Evolutionary conservation across 768 basidiomycete species (phyloP), one percentile per base, ranked within the genome.

Genomic region (Naematelia aurantialba): DNA sequence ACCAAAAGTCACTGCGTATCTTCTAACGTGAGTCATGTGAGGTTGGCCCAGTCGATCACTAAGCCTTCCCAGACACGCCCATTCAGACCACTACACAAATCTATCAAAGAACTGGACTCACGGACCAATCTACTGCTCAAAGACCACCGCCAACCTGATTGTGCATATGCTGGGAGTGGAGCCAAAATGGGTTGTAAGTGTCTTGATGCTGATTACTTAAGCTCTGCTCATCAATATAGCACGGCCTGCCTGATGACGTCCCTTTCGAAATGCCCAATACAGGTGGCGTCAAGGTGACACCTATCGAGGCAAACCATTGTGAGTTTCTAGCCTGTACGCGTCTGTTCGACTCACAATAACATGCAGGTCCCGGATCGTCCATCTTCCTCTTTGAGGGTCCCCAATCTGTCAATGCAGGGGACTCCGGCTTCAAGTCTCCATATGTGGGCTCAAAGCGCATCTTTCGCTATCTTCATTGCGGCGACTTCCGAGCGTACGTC

Each of bases 301-400:
- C 93, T 42, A 91, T 99, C n/a, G 90, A 96, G 69, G 96, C 94
- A 10, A 98, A 99, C 74, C 96, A 98, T 72, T 97, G 94, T 82
- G 56, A 44, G 81, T 67, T n/a, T 19, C 53, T 14, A 19, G n/a
- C n/a, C n/a, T n/a, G n/a, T n/a, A n/a, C n/a, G n/a, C n/a, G n/a
- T 34, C 42, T 27, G 13, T 48, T 39, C 8, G 13, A 12, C 1
- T 12, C 17, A 21, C 13, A 17, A 39, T 49, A 25, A 1, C 14
- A 10, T 14, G 52, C 30, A 80, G 79, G 84, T 76, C 96, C 96
- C 4, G 96, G 96, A 3, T 96, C 92, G 1, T 90, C 86, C 59
- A 80, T 99, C 24, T 98, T 97, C 78, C 81, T 94, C 30, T 98
- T 92, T 67, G 91, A 97, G 78, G 94, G 96, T 4, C 83, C 78